Evolutionary conservation across 1,284 basidiomycete species (phyloP).

Genomic region (Tausonia pullulans): DNA sequence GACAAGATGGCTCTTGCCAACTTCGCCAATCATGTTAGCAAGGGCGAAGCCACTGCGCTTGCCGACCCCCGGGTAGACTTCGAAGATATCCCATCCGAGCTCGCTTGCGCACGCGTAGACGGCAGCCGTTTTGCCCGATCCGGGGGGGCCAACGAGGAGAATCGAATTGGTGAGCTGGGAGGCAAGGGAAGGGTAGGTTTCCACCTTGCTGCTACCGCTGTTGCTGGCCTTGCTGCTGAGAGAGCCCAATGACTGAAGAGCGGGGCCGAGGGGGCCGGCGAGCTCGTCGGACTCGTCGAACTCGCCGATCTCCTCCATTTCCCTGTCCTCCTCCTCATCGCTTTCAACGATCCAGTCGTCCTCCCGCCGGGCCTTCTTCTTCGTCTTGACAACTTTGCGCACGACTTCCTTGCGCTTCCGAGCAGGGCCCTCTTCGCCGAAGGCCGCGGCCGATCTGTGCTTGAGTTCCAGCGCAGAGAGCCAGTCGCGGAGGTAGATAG

Average conservation of each 20-base stretch:
- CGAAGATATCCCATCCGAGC: slow-evolving; percentile 91
- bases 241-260: slow-evolving; percentile 10
- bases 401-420: slow-evolving; percentile 21
- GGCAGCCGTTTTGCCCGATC: slow-evolving; percentile 82
- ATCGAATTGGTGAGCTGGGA: slow-evolving; percentile 64
- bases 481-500: slow-evolving; percentile 72
- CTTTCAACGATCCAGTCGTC: slow-evolving; percentile 35
- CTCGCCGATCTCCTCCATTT: slow-evolving; percentile 11
- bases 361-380: slow-evolving; percentile 21
- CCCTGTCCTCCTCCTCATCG: slow-evolving; percentile 22
- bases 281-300: slow-evolving; percentile 19
- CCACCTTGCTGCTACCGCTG: slow-evolving; percentile 14
- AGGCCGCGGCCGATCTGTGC: neutral
- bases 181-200: slow-evolving; percentile 24
- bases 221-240: slow-evolving; percentile 17
- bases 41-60: slow-evolving; percentile 70
- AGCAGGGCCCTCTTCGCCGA: slow-evolving; percentile 2
- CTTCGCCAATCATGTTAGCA: slow-evolving; percentile 74
- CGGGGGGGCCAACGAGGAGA: slow-evolving; percentile 67
- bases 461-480: slow-evolving; percentile 55
- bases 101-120: slow-evolving; percentile 88
- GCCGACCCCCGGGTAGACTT: slow-evolving; percentile 92
- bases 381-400: slow-evolving; percentile 27
- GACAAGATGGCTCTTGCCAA: slow-evolving; percentile 82
- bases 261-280: slow-evolving; percentile 22